Percentiles rank a stretch among this genome's conserved stretches.
phyloP scores from a whole-genome alignment of 164 flowering plant species.

The Annona cherimola region DNA sequence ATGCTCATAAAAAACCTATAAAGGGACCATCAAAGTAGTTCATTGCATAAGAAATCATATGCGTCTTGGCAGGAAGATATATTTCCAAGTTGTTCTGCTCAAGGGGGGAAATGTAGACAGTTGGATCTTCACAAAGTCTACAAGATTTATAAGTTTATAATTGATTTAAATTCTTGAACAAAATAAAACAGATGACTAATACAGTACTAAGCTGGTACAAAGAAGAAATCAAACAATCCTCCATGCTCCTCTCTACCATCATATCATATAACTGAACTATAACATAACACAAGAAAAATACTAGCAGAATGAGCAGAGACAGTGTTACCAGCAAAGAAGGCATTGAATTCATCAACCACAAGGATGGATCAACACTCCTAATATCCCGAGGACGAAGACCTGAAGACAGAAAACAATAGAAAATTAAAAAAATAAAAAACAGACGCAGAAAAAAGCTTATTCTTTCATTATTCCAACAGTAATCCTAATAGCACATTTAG shows the following conservation, averaged over 20 bases:
- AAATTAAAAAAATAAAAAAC: neutral
- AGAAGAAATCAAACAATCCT: neutral
- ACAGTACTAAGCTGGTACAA: neutral
- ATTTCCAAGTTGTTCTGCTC: too few species aligned
- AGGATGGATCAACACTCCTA: conserved; percentile 91
- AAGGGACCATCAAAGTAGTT: too few species aligned
- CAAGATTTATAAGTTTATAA: too few species aligned
- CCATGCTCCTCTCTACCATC: neutral
- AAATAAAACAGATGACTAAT: too few species aligned
- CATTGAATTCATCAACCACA: conserved; percentile 90
- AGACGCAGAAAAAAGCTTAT: neutral
- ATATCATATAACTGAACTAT: neutral
- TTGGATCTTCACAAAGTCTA: too few species aligned
- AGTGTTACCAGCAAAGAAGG: conserved; percentile 79
- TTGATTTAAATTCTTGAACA: too few species aligned
- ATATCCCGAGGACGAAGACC: conserved; percentile 97
- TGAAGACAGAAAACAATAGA: conserved; percentile 18
- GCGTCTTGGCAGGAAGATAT: too few species aligned
- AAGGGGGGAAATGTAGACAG: too few species aligned
- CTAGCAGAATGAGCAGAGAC: neutral
- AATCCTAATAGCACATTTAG: neutral
- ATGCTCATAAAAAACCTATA: too few species aligned
- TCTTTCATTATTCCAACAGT: neutral
- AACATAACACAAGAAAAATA: neutral
- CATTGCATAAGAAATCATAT: too few species aligned